Conservation (phyloP, 768 basidiomycete species). For the Kwoniella bestiolae region DNA sequence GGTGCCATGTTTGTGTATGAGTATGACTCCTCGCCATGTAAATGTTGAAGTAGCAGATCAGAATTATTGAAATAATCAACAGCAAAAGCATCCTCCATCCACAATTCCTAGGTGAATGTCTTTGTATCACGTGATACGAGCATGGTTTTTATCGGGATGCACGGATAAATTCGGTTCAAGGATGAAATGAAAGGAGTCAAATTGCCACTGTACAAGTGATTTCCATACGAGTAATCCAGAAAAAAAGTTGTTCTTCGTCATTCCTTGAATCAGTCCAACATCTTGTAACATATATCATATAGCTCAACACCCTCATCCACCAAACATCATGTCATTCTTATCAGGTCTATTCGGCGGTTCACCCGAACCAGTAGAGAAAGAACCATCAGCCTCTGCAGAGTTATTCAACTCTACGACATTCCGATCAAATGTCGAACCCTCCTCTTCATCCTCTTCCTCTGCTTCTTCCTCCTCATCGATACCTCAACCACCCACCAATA, state of each 20-base stretch:
- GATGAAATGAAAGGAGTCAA: background rate
- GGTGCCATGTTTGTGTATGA: background rate
- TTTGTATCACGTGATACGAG: background rate
- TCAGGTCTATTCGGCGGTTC: constrained; percentile 34
- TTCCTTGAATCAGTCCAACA: background rate
- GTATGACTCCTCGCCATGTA: too few species aligned
- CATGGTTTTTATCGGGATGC: background rate
- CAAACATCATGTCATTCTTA: constrained; percentile 48
- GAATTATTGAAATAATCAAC: background rate
- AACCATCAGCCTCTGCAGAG: constrained; percentile 43
- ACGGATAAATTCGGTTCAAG: background rate
- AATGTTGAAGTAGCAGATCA: background rate
- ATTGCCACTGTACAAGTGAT: too few species aligned
- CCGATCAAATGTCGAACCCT: constrained; percentile 26
- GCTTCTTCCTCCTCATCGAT: constrained; percentile 17
- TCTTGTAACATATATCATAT: background rate
- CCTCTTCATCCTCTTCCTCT: constrained; percentile 22
- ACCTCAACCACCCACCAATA: constrained; percentile 6
- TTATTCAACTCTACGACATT: constrained; percentile 53
- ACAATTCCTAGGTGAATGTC: background rate
- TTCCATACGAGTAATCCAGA: constrained; percentile 1
- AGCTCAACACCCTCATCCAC: background rate
- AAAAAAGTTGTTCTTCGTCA: constrained; percentile 19
- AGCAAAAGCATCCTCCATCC: background rate
- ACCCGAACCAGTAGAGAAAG: constrained; percentile 19